Base-by-base conservation (phyloP, 139 green algal species). In the Haematococcus lacustris region DNA sequence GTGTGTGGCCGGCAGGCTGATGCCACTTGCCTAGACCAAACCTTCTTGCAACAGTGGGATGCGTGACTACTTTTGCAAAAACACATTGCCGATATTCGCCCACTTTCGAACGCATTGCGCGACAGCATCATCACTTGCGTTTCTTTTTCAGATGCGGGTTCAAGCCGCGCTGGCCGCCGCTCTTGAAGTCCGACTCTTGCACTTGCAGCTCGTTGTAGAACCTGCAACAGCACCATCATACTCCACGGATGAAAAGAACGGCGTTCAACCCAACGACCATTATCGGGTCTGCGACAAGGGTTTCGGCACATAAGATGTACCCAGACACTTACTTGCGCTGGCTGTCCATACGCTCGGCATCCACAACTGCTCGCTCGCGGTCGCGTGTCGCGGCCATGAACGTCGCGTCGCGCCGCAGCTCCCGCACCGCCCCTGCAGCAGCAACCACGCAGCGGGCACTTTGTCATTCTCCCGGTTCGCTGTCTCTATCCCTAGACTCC, bases 391-490 rank as follows among this genome's bases (percentile, higher is more conserved):
- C 78, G 1, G 84, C 77, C 85, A 97, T 85, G 82, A 93, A 96
- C 5, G 76, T 72, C 0, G 82, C 85, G 68, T 97, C 94, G 38
- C 90, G 88, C 2, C 95, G 89, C 74, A 99, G 88, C 88, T 98
- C 95, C 26, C 95, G 87, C 57, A 94, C 88, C 3, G 83, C 86
- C 47, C 82, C 82, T 84, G 69, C 53, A 30, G n/a, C n/a, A n/a
- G n/a, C n/a, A n/a, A n/a, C n/a, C n/a, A n/a, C n/a, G n/a, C n/a
- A n/a, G n/a, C n/a, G n/a, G n/a, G n/a, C n/a, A n/a, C n/a, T n/a
- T n/a, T n/a, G n/a, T n/a, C n/a, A n/a, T n/a, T n/a, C n/a, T n/a
- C n/a, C n/a, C n/a, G n/a, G n/a, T n/a, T n/a, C n/a, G n/a, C n/a
- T n/a, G n/a, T n/a, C n/a, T n/a, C n/a, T n/a, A n/a, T n/a, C n/a